Base-by-base conservation (phyloP, 2,329 filamentous ascomycete species). In the Cercospora sojina region DNA sequence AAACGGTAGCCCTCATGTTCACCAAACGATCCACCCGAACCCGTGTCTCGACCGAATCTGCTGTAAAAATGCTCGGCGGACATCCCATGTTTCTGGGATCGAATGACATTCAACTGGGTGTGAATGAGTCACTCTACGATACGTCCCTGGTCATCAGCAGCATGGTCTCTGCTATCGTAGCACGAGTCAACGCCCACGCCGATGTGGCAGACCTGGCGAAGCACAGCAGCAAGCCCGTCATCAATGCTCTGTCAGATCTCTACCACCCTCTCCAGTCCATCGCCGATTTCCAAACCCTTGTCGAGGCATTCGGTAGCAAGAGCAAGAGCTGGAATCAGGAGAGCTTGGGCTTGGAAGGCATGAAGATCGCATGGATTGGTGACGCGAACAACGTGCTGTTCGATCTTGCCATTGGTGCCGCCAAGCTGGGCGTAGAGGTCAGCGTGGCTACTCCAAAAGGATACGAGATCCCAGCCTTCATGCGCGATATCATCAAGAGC, bases 371-470 rank as follows among this genome's bases (percentile, higher is more conserved):
- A 16, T 99, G 95, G 95, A 85, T 99, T 55, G 94, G 94, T 62
- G 94, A 99, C 77, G 92, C 93, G 10, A 99, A 98, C 82, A 99
- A 99, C 74, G 94, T 99, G 29, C 87, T 98, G 25, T 97, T 93
- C 76, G 94, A 99, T 77, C 85, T 98, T 62, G 93, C 93, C 58
- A 94, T 95, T 72, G 93, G 87, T 47, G 93, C 91, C 65, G 83
- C 91, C 73, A 98, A 97, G 82, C 86, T 94, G 73, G 95, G 95
- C 55, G 88, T 97, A 27, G 86, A 96, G 73, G 86, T 99, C 69
- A 83, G 91, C 1, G 92, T 98, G 41, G 95, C 95, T 12, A 93
- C 94, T 0, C 95, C 95, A 20, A 81, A 85, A 67, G 92, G 91
- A 57, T 98, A 96, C 77, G 87, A 88, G 59, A 96, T 98, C 69